Evolutionary conservation across 345 rosid genomes (phyloP).

Genomic region (Cochlearia excelsa): DNA sequence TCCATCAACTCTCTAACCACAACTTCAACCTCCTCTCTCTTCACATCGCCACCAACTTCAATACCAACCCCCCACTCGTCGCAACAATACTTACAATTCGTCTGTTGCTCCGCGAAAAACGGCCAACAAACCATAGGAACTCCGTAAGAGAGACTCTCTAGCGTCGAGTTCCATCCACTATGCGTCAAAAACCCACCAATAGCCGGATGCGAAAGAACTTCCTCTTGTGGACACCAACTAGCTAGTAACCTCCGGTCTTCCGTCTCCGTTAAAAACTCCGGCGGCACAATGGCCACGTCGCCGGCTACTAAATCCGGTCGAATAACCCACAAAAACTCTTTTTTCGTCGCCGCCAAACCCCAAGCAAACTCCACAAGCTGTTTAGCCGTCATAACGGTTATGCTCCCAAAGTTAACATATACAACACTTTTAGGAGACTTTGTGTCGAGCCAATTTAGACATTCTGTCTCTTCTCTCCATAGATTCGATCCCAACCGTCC

Average conservation of each 20-base stretch:
- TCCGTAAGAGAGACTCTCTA: constrained; percentile 35
- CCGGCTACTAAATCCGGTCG: constrained; percentile 53
- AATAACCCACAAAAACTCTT: constrained; percentile 53
- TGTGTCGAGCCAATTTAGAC: constrained; percentile 32
- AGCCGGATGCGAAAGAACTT: constrained; percentile 50
- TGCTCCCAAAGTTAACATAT: too few species aligned
- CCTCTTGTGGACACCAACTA: constrained; percentile 61
- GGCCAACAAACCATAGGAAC: constrained; percentile 67
- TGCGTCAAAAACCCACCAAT: constrained; percentile 41
- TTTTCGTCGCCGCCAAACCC: constrained; percentile 57
- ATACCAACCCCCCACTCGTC: constrained; percentile 57
- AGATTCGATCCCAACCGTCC: constrained; percentile 13
- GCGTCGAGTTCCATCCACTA: too few species aligned
- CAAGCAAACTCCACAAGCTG: constrained; percentile 43
- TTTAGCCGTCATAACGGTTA: background rate
- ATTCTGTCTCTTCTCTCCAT: constrained; percentile 33
- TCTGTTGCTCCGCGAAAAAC: constrained; percentile 59
- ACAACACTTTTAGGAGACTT: constrained; percentile 24
- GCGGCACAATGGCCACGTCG: constrained; percentile 38
- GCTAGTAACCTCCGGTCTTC: constrained; percentile 39
- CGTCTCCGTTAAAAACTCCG: constrained; percentile 41
- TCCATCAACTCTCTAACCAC: constrained; percentile 53
- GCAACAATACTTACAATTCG: constrained; percentile 48
- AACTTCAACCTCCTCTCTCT: constrained; percentile 45
- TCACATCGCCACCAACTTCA: constrained; percentile 52